Base-by-base conservation (phyloP, 345 rosid genomes). In the Carallia brachiata region DNA sequence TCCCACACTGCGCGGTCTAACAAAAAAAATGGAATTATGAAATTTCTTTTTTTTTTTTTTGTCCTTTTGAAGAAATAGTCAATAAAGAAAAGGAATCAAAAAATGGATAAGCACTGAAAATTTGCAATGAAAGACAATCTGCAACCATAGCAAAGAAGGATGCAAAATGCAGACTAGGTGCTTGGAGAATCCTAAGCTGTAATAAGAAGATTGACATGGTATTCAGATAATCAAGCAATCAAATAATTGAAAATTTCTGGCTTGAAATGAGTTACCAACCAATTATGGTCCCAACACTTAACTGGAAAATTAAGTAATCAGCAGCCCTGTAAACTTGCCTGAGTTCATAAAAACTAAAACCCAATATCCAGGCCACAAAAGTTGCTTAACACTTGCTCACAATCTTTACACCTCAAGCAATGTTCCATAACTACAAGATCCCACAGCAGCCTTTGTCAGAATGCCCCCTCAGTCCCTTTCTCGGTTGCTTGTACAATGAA, bases 341-440 rank as follows among this genome's bases (percentile, higher is more conserved):
- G 48, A 52, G 19, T 54, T 63, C 68, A 74, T n/a, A 37, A 63
- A 66, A 37, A 13, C 16, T 61, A 50, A 47, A 62, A 69, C 56
- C 69, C 56, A 32, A 59, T 53, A 74, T 48, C 60, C 60, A 56
- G 73, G 63, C 63, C 19, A 57, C 40, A 57, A 56, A 30, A 28
- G 37, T 44, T 37, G 52, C 77, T 67, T 30, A 36, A 17, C 3
- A 36, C 73, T 68, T 54, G 18, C 55, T 59, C 70, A 52, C 54
- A 73, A 69, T 50, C 77, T 54, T 75, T 75, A 75, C 73, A 75
- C 61, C 66, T 69, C 69, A 69, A 39, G 70, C 65, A 70, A 30
- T 61, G 78, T 65, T 70, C 64, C 78, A 63, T 69, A 69, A 69
- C 15, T 69, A 65, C 74, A 75, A 7, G 59, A 32, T 44, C 50